These are phyloP conservation scores for Polygonum aviculare DNA, from an alignment of 148 eudicot genomes.

Conservation along the genomic window DNA sequence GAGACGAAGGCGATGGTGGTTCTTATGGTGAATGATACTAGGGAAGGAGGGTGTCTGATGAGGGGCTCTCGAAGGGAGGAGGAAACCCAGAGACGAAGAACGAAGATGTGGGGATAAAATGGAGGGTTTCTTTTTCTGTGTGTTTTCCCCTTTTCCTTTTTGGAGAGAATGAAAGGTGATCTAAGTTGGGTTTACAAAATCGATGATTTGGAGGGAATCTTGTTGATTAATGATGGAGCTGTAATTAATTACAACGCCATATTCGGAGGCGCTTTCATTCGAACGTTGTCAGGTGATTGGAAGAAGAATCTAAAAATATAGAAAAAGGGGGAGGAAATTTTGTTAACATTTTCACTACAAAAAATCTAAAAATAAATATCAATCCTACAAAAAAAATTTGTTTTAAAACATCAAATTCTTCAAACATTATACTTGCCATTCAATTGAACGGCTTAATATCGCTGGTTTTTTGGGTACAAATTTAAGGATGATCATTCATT, in stretches of 20 bases:
- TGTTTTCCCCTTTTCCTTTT: not conserved
- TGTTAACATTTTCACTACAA: not conserved
- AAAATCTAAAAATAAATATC: not conserved
- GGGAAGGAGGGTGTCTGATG: not conserved
- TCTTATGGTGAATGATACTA: not conserved
- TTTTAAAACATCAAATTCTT: no score
- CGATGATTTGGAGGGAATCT: conserved; percentile 10
- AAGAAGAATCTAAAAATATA: not conserved
- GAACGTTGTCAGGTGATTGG: not conserved
- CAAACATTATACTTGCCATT: no score
- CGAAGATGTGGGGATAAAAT: conserved; percentile 5
- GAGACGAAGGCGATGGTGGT: not conserved
- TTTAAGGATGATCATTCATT: no score
- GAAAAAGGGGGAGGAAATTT: not conserved
- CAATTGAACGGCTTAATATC: no score
- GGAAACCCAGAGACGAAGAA: conserved; percentile 3
- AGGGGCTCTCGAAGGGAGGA: conserved; percentile 5
- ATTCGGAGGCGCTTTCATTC: not conserved
- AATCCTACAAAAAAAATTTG: no score
- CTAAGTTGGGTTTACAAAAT: not conserved
- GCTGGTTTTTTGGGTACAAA: no score
- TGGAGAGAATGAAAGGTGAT: not conserved
- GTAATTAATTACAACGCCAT: not conserved
- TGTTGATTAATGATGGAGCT: conserved; percentile 2
- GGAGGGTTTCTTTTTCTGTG: not conserved